Evolutionary conservation across 306 rosid species (phyloP), one percentile per base, ranked within the genome.

Genomic region (Ormosia semicastrata): DNA sequence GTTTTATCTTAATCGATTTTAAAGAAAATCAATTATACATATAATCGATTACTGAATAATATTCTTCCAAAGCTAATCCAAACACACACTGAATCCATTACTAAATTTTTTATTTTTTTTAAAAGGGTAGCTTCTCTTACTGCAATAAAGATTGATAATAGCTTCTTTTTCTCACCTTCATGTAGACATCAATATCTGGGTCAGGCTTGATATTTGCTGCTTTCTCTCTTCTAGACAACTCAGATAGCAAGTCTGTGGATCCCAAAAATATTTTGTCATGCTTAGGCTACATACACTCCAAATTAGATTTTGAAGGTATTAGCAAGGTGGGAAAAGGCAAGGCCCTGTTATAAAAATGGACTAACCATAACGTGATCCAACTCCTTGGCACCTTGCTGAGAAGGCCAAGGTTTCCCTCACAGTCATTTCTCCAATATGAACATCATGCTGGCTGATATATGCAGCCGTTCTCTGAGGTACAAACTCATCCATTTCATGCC

Each of bases 361-460:
- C 89, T 78, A 64, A 88, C 91, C 91, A 68, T 93, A 90, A 80
- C 97, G 94, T 0, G 93, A 77, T 73, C 98, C 98, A 12, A 95
- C 98, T 2, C 98, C 98, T 58, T 93, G 91, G 67, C 91, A 91
- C 15, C 94, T 88, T 15, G 97, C 97, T 3, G 98, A 91, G 79
- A 93, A 95, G 78, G 94, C 98, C 75, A 95, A 86, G 56, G 98
- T 91, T 85, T 95, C 97, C 70, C 97, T 91, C 57, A 95, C 98
- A 44, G 98, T 95, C 98, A 95, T 91, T 82, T 95, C 98, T 13
- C 97, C 95, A 41, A 85, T 78, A 52, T 95, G 98, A 78, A 90
- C 86, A 80, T 95, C 98, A 73, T 93, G 89, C 53, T 95, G 97
- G 60, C 98, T 88, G 47, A 95, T 91, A 75, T 95, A 95, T 6